phyloP scores from a whole-genome alignment of 768 basidiomycete species.

The Suillus paluster region DNA sequence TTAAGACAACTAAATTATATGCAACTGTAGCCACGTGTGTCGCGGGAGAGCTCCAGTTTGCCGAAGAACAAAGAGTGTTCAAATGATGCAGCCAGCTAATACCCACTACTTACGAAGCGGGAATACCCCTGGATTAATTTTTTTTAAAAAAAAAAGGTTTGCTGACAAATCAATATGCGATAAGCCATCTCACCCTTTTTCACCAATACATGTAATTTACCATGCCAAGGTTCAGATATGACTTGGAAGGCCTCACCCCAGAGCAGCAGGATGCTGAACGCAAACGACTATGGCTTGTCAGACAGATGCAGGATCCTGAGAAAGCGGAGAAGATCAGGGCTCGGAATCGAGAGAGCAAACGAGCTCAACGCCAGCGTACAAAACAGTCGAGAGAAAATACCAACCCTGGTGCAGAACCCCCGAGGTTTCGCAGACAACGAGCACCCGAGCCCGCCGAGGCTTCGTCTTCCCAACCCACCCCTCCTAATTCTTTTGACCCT shows the following conservation, averaged over 20 bases:
- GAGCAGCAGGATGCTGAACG: neutral
- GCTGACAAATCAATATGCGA: too few relatives aligned
- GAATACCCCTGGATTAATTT: too few relatives aligned
- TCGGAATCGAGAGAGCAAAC: neutral
- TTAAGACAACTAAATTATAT: too few relatives aligned
- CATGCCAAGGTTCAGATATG: neutral
- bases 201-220: neutral
- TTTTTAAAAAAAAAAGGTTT: too few relatives aligned
- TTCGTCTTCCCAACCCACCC: too few relatives aligned
- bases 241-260: neutral
- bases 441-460: too few relatives aligned
- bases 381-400: neutral
- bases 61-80: too few relatives aligned
- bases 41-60: too few relatives aligned
- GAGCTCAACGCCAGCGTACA: neutral
- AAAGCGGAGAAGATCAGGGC: neutral
- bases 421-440: neutral
- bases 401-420: neutral
- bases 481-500: neutral
- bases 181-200: too few relatives aligned
- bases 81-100: too few relatives aligned
- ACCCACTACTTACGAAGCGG: too few relatives aligned
- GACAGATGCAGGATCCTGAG: neutral
- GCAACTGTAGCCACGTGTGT: too few relatives aligned
- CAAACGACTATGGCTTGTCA: neutral